phyloP scores from a whole-genome alignment of 1,139 yeast genomes.

The Geotrichum australiense region DNA sequence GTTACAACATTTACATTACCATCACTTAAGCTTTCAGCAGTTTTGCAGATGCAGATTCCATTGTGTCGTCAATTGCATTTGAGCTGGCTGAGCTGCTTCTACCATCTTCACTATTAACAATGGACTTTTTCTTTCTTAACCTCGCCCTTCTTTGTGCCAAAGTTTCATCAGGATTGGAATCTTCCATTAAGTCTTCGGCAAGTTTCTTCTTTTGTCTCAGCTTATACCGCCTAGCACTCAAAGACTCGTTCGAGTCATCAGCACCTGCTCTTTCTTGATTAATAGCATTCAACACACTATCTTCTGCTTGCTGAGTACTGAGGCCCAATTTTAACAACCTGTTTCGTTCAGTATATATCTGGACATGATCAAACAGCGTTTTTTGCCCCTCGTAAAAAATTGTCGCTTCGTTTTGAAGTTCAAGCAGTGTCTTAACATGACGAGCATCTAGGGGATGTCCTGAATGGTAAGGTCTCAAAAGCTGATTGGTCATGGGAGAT shows the following conservation, averaged over 20 bases:
- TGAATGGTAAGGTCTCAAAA: slow-evolving; percentile 14
- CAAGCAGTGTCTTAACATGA: slow-evolving; percentile 29
- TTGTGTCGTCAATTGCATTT: no score
- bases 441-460: slow-evolving; percentile 31
- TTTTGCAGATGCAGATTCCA: no score
- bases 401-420: slow-evolving; percentile 31
- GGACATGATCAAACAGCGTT: slow-evolving; percentile 21
- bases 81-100: no score
- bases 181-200: slow-evolving; percentile 22
- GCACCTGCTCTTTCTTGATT: slow-evolving; percentile 13
- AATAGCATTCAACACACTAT: slow-evolving; percentile 6
- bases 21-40: no score
- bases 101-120: no score
- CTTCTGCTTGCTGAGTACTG: slow-evolving; percentile 5
- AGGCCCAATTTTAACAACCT: slow-evolving; percentile 12
- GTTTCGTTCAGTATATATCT: slow-evolving; percentile 18
- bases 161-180: slow-evolving; percentile 28
- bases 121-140: slow-evolving; percentile 23
- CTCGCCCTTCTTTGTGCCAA: slow-evolving; percentile 33
- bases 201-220: slow-evolving; percentile 19
- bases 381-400: slow-evolving; percentile 29
- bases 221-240: slow-evolving; percentile 29
- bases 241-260: slow-evolving; percentile 23
- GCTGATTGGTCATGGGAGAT: slow-evolving; percentile 19
- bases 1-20: no score